Base-by-base conservation (phyloP, 352 stramenopile species). In the Pythium rishiriense region DNA sequence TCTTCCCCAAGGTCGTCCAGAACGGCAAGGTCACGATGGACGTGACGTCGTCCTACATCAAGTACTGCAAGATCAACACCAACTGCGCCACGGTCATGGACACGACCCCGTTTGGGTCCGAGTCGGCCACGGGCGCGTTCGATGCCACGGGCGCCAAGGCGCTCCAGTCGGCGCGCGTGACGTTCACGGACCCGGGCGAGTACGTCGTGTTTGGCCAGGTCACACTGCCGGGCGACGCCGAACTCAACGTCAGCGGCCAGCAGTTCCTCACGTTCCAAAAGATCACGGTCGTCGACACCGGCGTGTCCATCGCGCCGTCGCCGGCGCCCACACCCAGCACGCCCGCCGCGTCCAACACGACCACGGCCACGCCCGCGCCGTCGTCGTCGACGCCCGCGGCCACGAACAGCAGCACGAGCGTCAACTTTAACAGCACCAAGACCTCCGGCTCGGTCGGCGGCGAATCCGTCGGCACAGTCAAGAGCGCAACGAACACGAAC, bases 251-350 rank as follows among this genome's bases (percentile, higher is more conserved):
- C 19, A 76, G 64, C 64, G 78, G 72, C 24, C 75, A 73, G 29
- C 81, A 93, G 64, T 93, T 84, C 63, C 24, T 93, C 19, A 70
- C 76, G 12, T 87, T 93, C 62, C 71, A 82, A 58, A 90, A 82
- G 52, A 78, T 91, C 69, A 81, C 64, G 55, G 65, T 93, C 49
- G 75, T 88, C 35, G 79, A 82, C 12, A 70, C 69, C 1, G 71
- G 74, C 46, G 67, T 67, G 24, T 17, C 49, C n/a, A 79, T 88
- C 58, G 72, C 72, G 39, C 53, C 72, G 12, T 50, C 64, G 22
- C 50, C 64, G 14, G 33, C 62, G 0, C 47, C 58, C 1, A 58
- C 67, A 24, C 33, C 65, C n/a, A 39, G 29, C 24, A 25, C 21
- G 35, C 42, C 59, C 57, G 58, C 65, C 48, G 62, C 46, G 57